These are phyloP conservation scores for Epichloe coenophiala DNA, from an alignment of 2,329 filamentous ascomycete genomes.

Conservation along the genomic window DNA sequence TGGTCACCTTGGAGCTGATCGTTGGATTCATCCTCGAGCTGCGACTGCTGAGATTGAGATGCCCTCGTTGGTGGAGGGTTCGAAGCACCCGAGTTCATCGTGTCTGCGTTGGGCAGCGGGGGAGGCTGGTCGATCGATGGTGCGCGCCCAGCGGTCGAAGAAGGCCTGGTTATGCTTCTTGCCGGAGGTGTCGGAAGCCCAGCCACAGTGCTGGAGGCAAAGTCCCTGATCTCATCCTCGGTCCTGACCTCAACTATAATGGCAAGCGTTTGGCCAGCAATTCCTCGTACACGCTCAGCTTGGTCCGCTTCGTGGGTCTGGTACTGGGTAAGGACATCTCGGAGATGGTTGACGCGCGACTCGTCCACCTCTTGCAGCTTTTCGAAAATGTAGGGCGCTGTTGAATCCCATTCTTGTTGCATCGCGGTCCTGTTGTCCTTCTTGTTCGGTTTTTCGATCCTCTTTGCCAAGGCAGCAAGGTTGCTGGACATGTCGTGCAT, in stretches of 20 bases:
- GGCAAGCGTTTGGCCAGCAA: slow-evolving; percentile 68
- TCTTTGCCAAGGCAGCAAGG: slow-evolving; percentile 65
- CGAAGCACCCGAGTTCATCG: background rate
- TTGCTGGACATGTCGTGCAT: slow-evolving; percentile 75
- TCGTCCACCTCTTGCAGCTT: slow-evolving; percentile 85
- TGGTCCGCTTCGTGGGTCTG: slow-evolving; percentile 87
- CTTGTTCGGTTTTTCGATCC: slow-evolving; percentile 70
- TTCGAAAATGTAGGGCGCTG: slow-evolving; percentile 91
- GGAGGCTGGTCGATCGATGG: slow-evolving; percentile 6
- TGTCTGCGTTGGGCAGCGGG: background rate
- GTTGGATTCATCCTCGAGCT: slow-evolving; percentile 3
- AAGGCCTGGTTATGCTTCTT: slow-evolving; percentile 27
- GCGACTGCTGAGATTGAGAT: slow-evolving; percentile 3
- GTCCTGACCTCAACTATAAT: slow-evolving; percentile 78
- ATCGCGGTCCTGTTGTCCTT: slow-evolving; percentile 72
- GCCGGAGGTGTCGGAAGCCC: slow-evolving; percentile 26
- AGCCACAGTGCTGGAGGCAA: slow-evolving; percentile 32
- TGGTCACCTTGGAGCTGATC: slow-evolving; percentile 5
- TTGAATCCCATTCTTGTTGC: slow-evolving; percentile 80
- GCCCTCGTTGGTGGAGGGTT: slow-evolving; percentile 3
- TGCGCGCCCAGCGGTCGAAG: slow-evolving; percentile 16
- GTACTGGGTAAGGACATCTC: slow-evolving; percentile 82
- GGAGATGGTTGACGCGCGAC: slow-evolving; percentile 73
- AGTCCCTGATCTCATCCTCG: slow-evolving; percentile 70
- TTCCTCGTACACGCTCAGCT: slow-evolving; percentile 59